phyloP scores from a whole-genome alignment of 768 basidiomycete species.

The Calocybe cyanea region DNA sequence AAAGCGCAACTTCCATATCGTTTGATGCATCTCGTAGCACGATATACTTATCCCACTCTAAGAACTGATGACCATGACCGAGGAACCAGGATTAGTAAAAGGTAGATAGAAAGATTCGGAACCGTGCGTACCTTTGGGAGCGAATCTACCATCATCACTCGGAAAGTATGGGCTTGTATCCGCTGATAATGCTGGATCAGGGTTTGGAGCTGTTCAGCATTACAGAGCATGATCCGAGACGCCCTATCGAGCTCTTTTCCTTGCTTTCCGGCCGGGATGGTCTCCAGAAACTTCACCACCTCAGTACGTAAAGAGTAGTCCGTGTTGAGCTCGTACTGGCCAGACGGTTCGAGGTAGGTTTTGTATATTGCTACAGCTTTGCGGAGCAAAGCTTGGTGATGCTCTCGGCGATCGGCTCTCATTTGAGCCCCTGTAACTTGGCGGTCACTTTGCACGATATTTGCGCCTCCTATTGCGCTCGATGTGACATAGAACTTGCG shows the following conservation, averaged over 20 bases:
- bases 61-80: too few relatives aligned
- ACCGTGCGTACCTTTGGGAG: constrained; percentile 9
- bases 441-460: background rate
- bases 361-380: constrained; percentile 13
- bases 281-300: constrained; percentile 11
- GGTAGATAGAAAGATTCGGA: background rate
- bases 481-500: constrained; percentile 14
- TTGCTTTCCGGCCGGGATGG: background rate
- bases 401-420: constrained; percentile 9
- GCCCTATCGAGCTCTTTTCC: constrained; percentile 1
- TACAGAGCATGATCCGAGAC: constrained; percentile 9
- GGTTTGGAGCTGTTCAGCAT: constrained; percentile 11
- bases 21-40: constrained; percentile 4
- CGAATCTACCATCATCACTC: constrained; percentile 15
- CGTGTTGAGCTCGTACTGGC: constrained; percentile 14
- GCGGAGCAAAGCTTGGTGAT: constrained; percentile 9
- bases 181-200: constrained; percentile 10
- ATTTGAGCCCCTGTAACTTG: background rate
- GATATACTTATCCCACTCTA: constrained; percentile 10
- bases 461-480: constrained; percentile 8
- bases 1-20: constrained; percentile 2
- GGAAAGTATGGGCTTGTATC: constrained; percentile 13
- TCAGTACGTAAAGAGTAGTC: constrained; percentile 13
- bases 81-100: background rate
- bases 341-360: constrained; percentile 12